Evolutionary conservation across 2,329 filamentous ascomycete genomes (phyloP), one percentile per base, ranked within the genome.

Genomic region (Cercospora janseana): DNA sequence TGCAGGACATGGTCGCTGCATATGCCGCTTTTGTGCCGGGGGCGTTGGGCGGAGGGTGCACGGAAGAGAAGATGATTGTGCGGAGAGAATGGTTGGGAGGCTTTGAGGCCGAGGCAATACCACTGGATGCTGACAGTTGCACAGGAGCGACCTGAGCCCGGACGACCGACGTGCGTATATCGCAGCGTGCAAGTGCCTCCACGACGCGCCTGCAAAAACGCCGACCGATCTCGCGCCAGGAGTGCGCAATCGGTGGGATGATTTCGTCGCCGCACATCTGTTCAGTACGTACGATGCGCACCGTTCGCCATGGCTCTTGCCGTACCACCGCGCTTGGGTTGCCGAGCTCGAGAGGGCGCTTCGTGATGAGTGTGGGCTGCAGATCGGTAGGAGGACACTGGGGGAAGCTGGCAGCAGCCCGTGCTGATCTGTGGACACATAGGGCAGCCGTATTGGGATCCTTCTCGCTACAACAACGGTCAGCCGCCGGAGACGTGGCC

Each of bases 401-500:
- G 5, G 20, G 13, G 10, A 23, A 23, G 2, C 13, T n/a, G 21
- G n/a, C 6, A 2, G 16, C 3, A 23, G 12, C 5, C 29, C 6
- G 27, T 13, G 37, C 37, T 41, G 21, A 41, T 26, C 5, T 15
- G n/a, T 10, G 29, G 5, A 13, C 20, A 27, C 15, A 10, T 26
- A 42, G 38, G 38, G 1, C 29, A 56, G 4, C 51, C 13, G 20
- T 57, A 51, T 29, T 55, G 46, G 43, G 49, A 53, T 16, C 51
- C 21, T 13, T 34, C 35, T 13, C 47, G 47, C n/a, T 43, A 49
- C 34, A 10, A 49, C 34, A 10, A 9, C 9, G 48, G 31, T 13
- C 23, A 80, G 79, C 79, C 40, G 31, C 49, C 46, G 18, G 41
- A 48, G 69, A 71, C 45, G 7, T 46, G 34, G 0, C 75, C 78